Evolutionary conservation across 176 grass and related monocot genomes (phyloP).

Genomic region (Otatea glauca): DNA sequence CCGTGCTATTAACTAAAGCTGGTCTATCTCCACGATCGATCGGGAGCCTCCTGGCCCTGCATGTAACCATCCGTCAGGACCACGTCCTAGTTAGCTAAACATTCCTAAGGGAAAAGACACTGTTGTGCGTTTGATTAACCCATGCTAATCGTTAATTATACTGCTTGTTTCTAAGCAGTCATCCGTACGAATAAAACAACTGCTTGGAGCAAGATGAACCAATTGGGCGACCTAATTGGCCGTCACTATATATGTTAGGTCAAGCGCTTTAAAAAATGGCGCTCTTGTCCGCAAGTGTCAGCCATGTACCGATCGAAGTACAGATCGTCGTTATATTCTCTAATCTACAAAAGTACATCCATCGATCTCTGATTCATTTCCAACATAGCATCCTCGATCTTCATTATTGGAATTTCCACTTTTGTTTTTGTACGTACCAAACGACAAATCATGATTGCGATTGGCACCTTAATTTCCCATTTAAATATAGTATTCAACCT

Average conservation of each 20-base stretch:
- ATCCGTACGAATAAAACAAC: conserved; percentile 12
- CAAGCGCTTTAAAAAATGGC: conserved; percentile 32
- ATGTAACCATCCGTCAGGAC: not conserved
- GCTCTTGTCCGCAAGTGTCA: conserved; percentile 24
- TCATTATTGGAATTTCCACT: not conserved
- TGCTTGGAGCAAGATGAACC: not conserved
- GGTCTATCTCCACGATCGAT: conserved; percentile 1
- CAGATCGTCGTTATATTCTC: conserved; percentile 21
- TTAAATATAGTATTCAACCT: not conserved
- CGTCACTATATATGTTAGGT: conserved; percentile 42
- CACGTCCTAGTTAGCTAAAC: not conserved
- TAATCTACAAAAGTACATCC: not conserved
- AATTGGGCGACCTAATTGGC: conserved; percentile 31
- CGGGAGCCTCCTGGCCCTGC: too few species aligned
- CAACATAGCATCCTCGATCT: not conserved
- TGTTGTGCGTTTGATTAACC: not conserved
- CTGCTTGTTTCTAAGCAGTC: not conserved
- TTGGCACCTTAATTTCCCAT: not conserved
- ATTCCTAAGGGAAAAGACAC: not conserved
- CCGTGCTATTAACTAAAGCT: not conserved
- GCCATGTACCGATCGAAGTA: conserved; percentile 3
- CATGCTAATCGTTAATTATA: not conserved
- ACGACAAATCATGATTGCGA: not conserved
- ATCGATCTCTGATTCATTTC: conserved; percentile 7
- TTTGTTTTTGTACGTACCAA: not conserved